Evolutionary conservation across 208 protist genomes (phyloP), one percentile per base, ranked within the genome.

Genomic region (Novymonas esmeraldas): DNA sequence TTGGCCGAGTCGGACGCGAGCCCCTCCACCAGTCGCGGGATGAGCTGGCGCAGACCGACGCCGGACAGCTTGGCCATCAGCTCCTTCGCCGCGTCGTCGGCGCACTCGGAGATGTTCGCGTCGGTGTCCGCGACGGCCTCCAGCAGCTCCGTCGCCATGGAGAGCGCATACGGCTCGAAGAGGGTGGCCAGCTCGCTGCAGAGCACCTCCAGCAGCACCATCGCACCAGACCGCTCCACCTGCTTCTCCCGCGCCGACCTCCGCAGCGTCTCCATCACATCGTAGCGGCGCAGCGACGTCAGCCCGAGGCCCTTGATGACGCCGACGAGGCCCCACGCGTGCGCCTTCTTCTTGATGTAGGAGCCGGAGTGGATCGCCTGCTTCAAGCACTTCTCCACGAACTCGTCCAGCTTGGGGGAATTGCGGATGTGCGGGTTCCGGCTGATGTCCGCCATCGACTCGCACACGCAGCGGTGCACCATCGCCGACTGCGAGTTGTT

Each of bases 331-430:
- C 92, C 92, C 78, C 84, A 93, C 29, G 89, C 92, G 74, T 97
- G 92, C 59, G 92, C 92, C 79, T 97, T 97, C 72, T 97, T 97
- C 73, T 95, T 95, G 49, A 94, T 79, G 78, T 97, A 97, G 18
- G 87, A 94, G 59, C 89, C 87, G 33, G 85, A 90, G 63, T 92
- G 78, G 44, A 95, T 81, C 31, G 79, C 70, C 67, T 94, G 89
- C 82, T 97, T 97, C 54, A 95, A 48, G 73, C 89, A 97, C 78
- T 97, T 95, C 65, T 93, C 84, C 45, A 94, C 79, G 75, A 97
- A 97, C 42, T 93, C 89, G 67, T 94, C 87, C 13, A 97, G 67
- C 73, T 92, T 88, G 10, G 84, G 71, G 18, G 83, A 90, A 26
- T 54, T n/a, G 33, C 82, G 79, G 18, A 94, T 84, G 49, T 76